Base-by-base conservation (phyloP, 768 basidiomycete species). In the Cystofilobasidium bisporidii region DNA sequence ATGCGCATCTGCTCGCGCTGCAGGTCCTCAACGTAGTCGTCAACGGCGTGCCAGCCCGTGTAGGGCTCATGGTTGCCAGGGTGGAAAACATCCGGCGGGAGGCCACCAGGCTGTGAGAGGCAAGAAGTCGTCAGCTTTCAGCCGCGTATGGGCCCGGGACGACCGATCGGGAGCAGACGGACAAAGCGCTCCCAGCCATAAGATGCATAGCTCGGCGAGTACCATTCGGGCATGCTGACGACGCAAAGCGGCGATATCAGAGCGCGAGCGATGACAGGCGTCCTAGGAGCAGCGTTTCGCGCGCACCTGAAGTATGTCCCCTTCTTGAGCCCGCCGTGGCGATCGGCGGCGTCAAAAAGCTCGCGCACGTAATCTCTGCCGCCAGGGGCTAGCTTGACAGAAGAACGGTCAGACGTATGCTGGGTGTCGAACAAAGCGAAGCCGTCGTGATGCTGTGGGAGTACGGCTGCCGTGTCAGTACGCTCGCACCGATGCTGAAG, bases 401-500 rank as follows among this genome's bases (percentile, higher is more conserved):
- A 81, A 56, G 78, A 82, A 62, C 84, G 74, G 70, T 83, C 76
- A 0, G 82, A 82, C 5, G 83, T 82, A 61, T 83, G 78, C 59
- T 77, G 78, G 3, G 85, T 82, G 70, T 85, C 83, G 40, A 85
- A 85, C 66, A 85, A 72, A 0, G 77, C 78, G 66, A 81, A 84
- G 0, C 85, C 85, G 64, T 85, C 85, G 65, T 85, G 84, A 63
- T 85, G 84, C 80, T 56, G 53, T 83, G 12, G 36, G 36, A 36
- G n/a, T n/a, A n/a, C n/a, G n/a, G n/a, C n/a, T n/a, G n/a, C n/a
- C n/a, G n/a, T n/a, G n/a, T n/a, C n/a, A n/a, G n/a, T n/a, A n/a
- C n/a, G n/a, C n/a, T n/a, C 36, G 36, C 6, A 5, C 36, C 5
- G 36, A 5, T 36, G 20, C 4, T 24, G 30, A 61, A 41, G 38